Evolutionary conservation across 768 basidiomycete species (phyloP), one percentile per base, ranked within the genome.

Genomic region (Rhodotorula graminis): DNA sequence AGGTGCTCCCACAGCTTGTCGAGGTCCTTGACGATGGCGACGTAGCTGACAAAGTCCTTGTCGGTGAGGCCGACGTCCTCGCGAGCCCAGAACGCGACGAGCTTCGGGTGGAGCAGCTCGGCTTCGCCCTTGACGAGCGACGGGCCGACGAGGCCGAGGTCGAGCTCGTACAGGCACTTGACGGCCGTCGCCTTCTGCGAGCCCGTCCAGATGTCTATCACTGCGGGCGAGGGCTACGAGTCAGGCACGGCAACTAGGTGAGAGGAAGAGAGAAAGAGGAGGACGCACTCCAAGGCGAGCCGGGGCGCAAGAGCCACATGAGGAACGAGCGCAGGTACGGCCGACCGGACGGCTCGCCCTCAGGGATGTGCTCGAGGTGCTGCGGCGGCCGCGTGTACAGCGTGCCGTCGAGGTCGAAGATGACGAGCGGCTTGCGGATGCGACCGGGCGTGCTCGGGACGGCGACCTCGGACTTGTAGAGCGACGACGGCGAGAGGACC

Each of bases 351-450:
- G 73, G 70, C 29, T 64, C 47, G 5, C 66, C 67, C 11, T 23
- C 21, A 15, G 73, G 67, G 44, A 65, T 66, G 56, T 73, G 72
- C 61, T 73, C 72, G 53, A 74, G 70, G 50, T 68, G 53, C 50
- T 69, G 67, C 31, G 73, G 73, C n/a, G 73, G 73, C 25, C 73
- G 70, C 27, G 49, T 49, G 56, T 75, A 75, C 29, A 75, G 67
- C 68, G 73, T 75, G 2, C 73, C 73, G 52, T 75, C 73, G 5
- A 75, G 56, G 31, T 75, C 73, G n/a, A 75, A 71, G 2, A 75
- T 52, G n/a, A 67, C 31, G 31, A 47, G 60, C 25, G 57, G 66
- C 46, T 40, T 53, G 21, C 52, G 42, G 5, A n/a, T 46, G 33
- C 25, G 16, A 10, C 49, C 65, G 8, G 64, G 19, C 37, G 31